Evolutionary conservation across 306 rosid species (phyloP), one percentile per base, ranked within the genome.

Genomic region (Vigna nakashimae): DNA sequence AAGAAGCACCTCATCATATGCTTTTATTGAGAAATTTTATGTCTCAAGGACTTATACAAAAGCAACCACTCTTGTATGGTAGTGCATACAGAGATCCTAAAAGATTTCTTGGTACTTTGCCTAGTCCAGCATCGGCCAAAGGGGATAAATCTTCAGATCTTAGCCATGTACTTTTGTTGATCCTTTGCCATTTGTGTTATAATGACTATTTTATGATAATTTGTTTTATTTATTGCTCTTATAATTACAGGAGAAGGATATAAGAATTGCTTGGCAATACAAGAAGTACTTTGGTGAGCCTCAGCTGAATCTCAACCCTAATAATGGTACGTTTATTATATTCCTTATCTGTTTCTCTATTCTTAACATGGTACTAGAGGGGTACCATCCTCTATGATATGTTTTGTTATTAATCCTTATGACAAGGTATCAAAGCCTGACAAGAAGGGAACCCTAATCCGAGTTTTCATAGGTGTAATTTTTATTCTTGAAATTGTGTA

Each of bases 1-100:
- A 94, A 34, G 97, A 94, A 83, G 97, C 97, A 16, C 97, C 97
- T 74, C 97, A 92, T 89, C 98, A 94, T 83, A 92, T 94, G 98
- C 97, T 92, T 89, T 80, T 94, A 68, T 82, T 94, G 82, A 85
- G 98, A 82, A 92, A 89, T 85, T 92, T 94, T 76, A 92, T 92
- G 96, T 94, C 97, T 78, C 98, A 94, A 79, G 95, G 95, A 65
- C 89, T 94, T 17, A 83, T 92, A 57, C 97, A 87, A 73, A 80
- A 59, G 72, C 98, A 94, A n/a, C 89, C 95, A 50, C 97, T 92
- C 79, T 88, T 94, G 58, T 94, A 89, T 86, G 93, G 96, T 38
- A 92, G 97, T 80, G 92, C 97, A 4, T 87, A 93, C 50, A 86
- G 71, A 76, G 95, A 92, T 65, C 94, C 98, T 30, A 84, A 82